These are phyloP conservation scores for Lyophyllum semitale DNA, from an alignment of 768 basidiomycete species.

Conservation along the genomic window DNA sequence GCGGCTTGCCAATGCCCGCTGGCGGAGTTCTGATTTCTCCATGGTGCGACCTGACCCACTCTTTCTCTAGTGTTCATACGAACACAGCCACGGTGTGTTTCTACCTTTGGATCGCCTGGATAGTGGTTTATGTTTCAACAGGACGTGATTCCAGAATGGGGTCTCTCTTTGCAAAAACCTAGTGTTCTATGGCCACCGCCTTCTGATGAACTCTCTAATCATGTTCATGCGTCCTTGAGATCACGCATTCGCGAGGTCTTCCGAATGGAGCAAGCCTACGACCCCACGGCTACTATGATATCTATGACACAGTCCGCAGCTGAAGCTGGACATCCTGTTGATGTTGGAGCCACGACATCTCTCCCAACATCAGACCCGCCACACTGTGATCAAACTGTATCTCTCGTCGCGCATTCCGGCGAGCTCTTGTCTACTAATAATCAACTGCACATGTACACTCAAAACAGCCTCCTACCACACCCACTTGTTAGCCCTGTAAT, in stretches of 20 bases:
- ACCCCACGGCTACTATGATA: constrained; percentile 21
- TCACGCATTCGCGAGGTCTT: constrained; percentile 62
- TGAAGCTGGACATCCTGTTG: constrained; percentile 36
- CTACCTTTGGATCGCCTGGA: neutral
- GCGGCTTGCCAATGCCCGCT: constrained; percentile 78
- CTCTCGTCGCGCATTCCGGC: constrained; percentile 46
- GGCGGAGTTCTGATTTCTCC: constrained; percentile 91
- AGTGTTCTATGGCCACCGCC: constrained; percentile 80
- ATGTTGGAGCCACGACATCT: constrained; percentile 50
- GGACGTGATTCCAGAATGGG: constrained; percentile 82
- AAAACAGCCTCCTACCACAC: constrained; percentile 74
- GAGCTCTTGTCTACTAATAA: constrained; percentile 55
- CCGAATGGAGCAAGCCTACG: constrained; percentile 27
- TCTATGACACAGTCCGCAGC: constrained; percentile 20
- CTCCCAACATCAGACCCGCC: constrained; percentile 38
- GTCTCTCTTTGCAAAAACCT: constrained; percentile 78
- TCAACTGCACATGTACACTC: constrained; percentile 87
- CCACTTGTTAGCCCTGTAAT: constrained; percentile 83
- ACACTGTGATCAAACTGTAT: constrained; percentile 44
- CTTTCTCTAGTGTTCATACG: constrained; percentile 83
- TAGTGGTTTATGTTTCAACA: constrained; percentile 23
- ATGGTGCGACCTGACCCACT: constrained; percentile 92
- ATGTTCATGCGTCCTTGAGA: constrained; percentile 60
- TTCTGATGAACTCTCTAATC: constrained; percentile 58
- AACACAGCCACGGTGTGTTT: constrained; percentile 79